phyloP scores from a whole-genome alignment of 768 basidiomycete species.

The Multifurca ochricompacta region DNA sequence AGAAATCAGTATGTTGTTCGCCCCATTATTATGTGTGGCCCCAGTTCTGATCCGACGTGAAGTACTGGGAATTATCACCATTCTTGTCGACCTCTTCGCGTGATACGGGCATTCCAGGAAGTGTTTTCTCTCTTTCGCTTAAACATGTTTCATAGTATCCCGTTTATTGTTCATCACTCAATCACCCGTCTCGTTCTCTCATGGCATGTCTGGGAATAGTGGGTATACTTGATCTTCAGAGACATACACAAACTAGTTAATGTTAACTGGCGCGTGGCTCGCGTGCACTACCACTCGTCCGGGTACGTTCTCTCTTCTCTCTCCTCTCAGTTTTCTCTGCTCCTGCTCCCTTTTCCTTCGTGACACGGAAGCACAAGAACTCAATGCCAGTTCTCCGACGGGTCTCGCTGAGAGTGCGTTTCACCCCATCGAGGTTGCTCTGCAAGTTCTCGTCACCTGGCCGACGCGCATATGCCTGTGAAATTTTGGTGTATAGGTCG shows the following conservation, averaged over 20 bases:
- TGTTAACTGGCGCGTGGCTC: conserved; percentile 3
- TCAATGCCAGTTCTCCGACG: conserved; percentile 88
- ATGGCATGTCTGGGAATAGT: background rate
- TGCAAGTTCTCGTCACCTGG: conserved; percentile 85
- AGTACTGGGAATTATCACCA: conserved; percentile 88
- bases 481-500: conserved; percentile 91
- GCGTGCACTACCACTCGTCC: conserved; percentile 3
- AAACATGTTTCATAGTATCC: conserved; percentile 2
- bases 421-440: conserved; percentile 80
- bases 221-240: background rate
- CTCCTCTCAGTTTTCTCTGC: conserved; percentile 17
- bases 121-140: background rate
- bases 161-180: background rate
- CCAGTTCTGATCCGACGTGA: background rate
- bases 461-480: conserved; percentile 81
- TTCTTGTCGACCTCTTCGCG: conserved; percentile 66
- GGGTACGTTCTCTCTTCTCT: conserved; percentile 10
- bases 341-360: conserved; percentile 37
- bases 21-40: background rate
- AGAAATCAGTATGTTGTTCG: conserved; percentile 56
- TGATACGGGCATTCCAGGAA: too few species aligned
- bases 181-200: conserved; percentile 32
- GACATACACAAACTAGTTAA: background rate
- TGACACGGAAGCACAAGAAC: conserved; percentile 86
- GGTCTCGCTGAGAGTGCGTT: conserved; percentile 82